These are phyloP conservation scores for Pyrus bretschneideri DNA, from an alignment of 306 rosid genomes.

Conservation along the genomic window DNA sequence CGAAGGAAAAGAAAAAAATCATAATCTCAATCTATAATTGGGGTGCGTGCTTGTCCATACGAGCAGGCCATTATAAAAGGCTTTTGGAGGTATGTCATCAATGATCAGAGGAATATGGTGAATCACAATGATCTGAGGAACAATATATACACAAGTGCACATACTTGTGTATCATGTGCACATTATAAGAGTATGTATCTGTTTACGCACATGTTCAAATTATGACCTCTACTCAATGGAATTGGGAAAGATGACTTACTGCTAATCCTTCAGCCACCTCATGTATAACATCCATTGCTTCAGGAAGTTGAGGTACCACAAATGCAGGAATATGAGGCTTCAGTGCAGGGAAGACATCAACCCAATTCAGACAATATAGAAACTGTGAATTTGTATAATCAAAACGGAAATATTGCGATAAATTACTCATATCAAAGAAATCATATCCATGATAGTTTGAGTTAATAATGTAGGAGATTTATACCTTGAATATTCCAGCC, in stretches of 20 bases:
- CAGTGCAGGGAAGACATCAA: slow-evolving; percentile 43
- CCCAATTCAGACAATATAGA: slow-evolving; percentile 38
- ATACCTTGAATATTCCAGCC: slow-evolving; percentile 78
- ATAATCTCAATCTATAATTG: neutral
- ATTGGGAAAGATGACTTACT: slow-evolving; percentile 40
- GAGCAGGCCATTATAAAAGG: neutral
- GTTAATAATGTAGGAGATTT: slow-evolving; percentile 9
- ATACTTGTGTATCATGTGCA: neutral
- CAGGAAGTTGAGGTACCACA: slow-evolving; percentile 64
- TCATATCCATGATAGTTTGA: slow-evolving; percentile 19
- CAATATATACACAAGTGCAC: neutral
- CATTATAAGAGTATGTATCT: neutral
- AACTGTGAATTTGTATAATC: slow-evolving; percentile 28
- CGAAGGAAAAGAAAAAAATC: neutral
- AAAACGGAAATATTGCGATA: slow-evolving; percentile 22
- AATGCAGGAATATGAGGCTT: slow-evolving; percentile 81
- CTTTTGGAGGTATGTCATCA: neutral
- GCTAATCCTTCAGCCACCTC: slow-evolving; percentile 44
- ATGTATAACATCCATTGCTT: slow-evolving; percentile 69
- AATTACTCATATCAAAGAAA: slow-evolving; percentile 20
- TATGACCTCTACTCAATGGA: neutral
- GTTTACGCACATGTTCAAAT: neutral
- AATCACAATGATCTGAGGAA: neutral
- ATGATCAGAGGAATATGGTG: neutral
- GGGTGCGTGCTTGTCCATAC: neutral